Percentiles rank a stretch among this genome's conserved stretches.
phyloP scores from a whole-genome alignment of 2,329 filamentous ascomycete species.

The Penicillium olsonii region DNA sequence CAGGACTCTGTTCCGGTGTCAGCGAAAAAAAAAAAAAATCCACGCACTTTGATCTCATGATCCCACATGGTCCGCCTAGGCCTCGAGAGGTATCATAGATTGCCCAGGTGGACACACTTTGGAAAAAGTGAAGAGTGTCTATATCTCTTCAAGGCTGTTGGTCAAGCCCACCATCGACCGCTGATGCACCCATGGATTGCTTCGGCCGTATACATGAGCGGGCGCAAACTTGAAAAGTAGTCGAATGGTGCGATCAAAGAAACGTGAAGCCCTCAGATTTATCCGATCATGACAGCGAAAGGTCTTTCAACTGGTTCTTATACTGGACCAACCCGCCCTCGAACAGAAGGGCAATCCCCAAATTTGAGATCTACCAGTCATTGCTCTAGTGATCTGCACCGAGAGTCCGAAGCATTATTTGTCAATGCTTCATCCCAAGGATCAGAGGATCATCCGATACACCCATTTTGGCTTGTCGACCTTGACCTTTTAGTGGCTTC shows the following conservation, averaged over 20 bases:
- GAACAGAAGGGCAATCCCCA: no score
- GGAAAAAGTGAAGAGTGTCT: conserved; percentile 35
- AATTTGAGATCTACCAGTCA: conserved; percentile 38
- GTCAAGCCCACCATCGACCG: conserved; percentile 16
- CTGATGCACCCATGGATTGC: conserved; percentile 42
- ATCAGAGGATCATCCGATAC: neutral
- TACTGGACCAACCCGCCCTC: no score
- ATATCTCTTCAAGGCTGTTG: conserved; percentile 32
- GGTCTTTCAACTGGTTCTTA: no score
- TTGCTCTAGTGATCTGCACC: conserved; percentile 34
- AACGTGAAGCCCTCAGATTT: conserved; percentile 47
- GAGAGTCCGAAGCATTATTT: conserved; percentile 57
- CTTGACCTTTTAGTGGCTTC: neutral
- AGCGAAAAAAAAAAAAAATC: no score
- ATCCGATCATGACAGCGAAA: conserved; percentile 48
- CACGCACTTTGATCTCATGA: conserved; percentile 55
- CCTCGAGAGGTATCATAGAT: conserved; percentile 55
- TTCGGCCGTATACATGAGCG: conserved; percentile 52
- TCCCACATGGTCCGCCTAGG: conserved; percentile 63
- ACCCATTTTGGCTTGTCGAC: neutral
- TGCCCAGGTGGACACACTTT: conserved; percentile 30
- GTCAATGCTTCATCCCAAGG: conserved; percentile 61
- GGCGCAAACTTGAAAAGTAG: conserved; percentile 56
- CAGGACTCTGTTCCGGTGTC: no score
- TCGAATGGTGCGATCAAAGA: conserved; percentile 50